phyloP scores from a whole-genome alignment of 495 filamentous ascomycete species.

The Lasiosphaeria hispida region DNA sequence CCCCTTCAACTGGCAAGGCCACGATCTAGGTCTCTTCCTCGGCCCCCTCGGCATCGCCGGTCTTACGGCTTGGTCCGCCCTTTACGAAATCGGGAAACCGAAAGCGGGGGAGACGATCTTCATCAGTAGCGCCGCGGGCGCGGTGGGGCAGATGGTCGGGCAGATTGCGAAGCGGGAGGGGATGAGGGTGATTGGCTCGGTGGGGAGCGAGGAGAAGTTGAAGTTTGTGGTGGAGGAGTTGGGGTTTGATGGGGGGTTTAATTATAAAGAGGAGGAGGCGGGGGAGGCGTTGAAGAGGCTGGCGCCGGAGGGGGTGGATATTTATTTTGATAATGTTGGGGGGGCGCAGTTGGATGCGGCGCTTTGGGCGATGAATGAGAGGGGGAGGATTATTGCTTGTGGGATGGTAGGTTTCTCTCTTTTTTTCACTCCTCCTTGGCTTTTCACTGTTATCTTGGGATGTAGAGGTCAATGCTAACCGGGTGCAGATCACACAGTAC shows the following conservation, averaged over 20 bases:
- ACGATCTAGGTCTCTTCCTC: slow-evolving; percentile 56
- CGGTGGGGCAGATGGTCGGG: slow-evolving; percentile 76
- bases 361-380: slow-evolving; percentile 60
- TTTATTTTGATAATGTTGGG: slow-evolving; percentile 91
- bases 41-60: slow-evolving; percentile 78
- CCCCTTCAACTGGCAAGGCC: slow-evolving; percentile 46
- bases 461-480: slow-evolving; percentile 15
- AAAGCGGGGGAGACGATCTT: slow-evolving; percentile 83
- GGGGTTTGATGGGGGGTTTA: slow-evolving; percentile 65
- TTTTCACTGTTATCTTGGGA: no score
- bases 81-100: slow-evolving; percentile 77
- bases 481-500: slow-evolving; percentile 65
- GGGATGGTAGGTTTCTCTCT: slow-evolving; percentile 14
- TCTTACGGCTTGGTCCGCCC: slow-evolving; percentile 71
- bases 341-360: slow-evolving; percentile 67
- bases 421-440: no score
- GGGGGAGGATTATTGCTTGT: slow-evolving; percentile 61
- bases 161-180: slow-evolving; percentile 84
- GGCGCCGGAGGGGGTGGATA: slow-evolving; percentile 78
- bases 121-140: slow-evolving; percentile 73
- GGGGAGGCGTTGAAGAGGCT: slow-evolving; percentile 65
- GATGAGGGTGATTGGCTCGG: slow-evolving; percentile 67
- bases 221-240: slow-evolving; percentile 60
- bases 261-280: slow-evolving; percentile 63
- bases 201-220: slow-evolving; percentile 61